Percentiles rank a stretch among this genome's conserved stretches.
Evolutionary conservation across 495 filamentous ascomycete genomes (phyloP).

Genomic region (Clohesyomyces aquaticus): DNA sequence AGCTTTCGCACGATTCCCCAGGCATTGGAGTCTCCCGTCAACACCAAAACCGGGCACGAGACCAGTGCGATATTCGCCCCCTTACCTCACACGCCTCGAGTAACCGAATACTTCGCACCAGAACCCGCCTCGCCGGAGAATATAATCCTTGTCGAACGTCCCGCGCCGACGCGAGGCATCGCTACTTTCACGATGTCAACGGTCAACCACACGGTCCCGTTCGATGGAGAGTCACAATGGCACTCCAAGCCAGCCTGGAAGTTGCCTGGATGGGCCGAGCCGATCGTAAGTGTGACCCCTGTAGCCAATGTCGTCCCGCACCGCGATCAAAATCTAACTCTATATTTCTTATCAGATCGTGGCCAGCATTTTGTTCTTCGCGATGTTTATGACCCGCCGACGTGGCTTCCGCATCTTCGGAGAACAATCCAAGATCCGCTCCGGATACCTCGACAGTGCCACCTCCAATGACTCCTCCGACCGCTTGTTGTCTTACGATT

Average conservation of each 20-base stretch:
- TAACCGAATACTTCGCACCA: neutral
- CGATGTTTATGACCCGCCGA: constrained; percentile 60
- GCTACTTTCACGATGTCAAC: neutral
- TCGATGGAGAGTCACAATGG: constrained; percentile 39
- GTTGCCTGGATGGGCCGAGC: constrained; percentile 61
- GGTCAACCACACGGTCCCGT: constrained; percentile 19
- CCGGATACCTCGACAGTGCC: constrained; percentile 45
- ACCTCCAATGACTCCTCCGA: constrained; percentile 50
- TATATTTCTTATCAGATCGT: constrained; percentile 54
- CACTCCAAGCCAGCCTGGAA: constrained; percentile 54
- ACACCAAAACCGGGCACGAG: neutral
- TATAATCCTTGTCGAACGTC: neutral
- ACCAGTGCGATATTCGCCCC: neutral
- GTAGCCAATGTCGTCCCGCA: neutral
- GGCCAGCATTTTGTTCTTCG: constrained; percentile 59
- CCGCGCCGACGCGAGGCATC: neutral
- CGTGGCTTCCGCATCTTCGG: constrained; percentile 55
- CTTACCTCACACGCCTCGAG: neutral
- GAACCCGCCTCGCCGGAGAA: neutral
- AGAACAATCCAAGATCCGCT: constrained; percentile 36
- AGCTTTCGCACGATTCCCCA: neutral
- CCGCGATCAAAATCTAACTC: neutral
- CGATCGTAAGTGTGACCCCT: constrained; percentile 53
- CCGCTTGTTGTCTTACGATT: constrained; percentile 47
- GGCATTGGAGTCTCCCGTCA: neutral